Conservation (phyloP, 495 filamentous ascomycete genomes). For the Aspergillus hancockii region DNA sequence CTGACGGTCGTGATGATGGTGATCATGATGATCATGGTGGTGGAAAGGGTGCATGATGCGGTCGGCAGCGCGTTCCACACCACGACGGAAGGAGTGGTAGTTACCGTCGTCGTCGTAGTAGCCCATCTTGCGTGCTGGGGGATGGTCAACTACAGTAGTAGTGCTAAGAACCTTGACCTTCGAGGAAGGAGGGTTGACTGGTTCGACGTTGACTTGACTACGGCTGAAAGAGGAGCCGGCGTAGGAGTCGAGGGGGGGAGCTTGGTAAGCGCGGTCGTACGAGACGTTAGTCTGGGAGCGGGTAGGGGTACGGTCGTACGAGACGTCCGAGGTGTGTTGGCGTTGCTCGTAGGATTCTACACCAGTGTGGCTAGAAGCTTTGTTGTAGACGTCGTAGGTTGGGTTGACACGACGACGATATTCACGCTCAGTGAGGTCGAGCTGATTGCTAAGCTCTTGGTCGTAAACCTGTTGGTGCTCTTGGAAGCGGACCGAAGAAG, state of each 20-base stretch:
- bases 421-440: constrained; percentile 84
- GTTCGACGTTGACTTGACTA: constrained; percentile 50
- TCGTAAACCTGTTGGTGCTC: constrained; percentile 52
- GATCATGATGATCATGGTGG: constrained; percentile 39
- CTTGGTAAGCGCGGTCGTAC: constrained; percentile 28
- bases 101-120: constrained; percentile 99
- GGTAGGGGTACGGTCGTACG: constrained; percentile 9
- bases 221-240: constrained; percentile 29
- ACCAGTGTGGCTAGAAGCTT: constrained; percentile 44
- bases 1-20: constrained; percentile 35
- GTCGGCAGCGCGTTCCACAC: constrained; percentile 81
- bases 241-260: constrained; percentile 31
- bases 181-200: constrained; percentile 43
- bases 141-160: constrained; percentile 50
- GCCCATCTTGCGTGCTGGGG: constrained; percentile 77
- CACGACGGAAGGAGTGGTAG: constrained; percentile 91
- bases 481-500: constrained; percentile 55
- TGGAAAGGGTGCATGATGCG: constrained; percentile 71
- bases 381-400: constrained; percentile 63
- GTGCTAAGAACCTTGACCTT: constrained; percentile 34
- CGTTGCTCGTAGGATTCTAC: constrained; percentile 30
- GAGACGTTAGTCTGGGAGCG: constrained; percentile 13
- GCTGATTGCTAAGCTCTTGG: constrained; percentile 54
- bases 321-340: constrained; percentile 21
- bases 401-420: constrained; percentile 79